phyloP scores from a whole-genome alignment of 116 monocot species.

The Dioscorea cayenensis region DNA sequence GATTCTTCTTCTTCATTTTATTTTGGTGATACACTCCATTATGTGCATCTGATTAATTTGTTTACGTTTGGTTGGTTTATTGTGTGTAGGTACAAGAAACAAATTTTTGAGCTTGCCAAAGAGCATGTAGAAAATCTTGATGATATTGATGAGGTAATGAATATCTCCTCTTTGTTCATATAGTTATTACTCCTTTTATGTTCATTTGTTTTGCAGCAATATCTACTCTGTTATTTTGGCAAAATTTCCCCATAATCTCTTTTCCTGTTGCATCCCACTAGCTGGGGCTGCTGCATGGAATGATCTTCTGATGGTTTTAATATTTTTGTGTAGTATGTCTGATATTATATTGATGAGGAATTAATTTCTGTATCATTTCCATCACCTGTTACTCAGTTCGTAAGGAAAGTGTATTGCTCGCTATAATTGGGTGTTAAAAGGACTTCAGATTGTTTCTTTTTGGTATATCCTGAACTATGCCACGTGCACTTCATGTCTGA shows the following conservation, averaged over 20 bases:
- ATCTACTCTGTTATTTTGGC: neutral
- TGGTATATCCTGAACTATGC: too few relatives aligned
- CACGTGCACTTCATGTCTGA: too few relatives aligned
- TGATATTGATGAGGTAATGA: slow-evolving; percentile 48
- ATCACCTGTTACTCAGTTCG: too few relatives aligned
- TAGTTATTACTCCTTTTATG: neutral
- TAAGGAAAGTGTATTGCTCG: too few relatives aligned
- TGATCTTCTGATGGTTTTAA: too few relatives aligned
- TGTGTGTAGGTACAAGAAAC: slow-evolving; percentile 69
- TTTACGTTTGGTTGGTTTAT: slow-evolving; percentile 10
- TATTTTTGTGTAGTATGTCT: too few relatives aligned
- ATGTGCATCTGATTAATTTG: neutral
- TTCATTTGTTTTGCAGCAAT: neutral
- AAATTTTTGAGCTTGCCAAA: slow-evolving; percentile 76
- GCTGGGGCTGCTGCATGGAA: too few relatives aligned
- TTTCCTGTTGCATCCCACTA: too few relatives aligned
- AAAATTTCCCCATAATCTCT: neutral
- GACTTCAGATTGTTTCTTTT: too few relatives aligned
- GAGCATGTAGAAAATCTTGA: slow-evolving; percentile 61
- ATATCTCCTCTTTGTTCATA: neutral
- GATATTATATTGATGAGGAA: too few relatives aligned
- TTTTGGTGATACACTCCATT: neutral
- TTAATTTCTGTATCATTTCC: too few relatives aligned
- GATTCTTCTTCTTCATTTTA: neutral
- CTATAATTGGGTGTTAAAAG: too few relatives aligned